phyloP scores from a whole-genome alignment of 192 early-diverging fungal species.

The Umbelopsis vinacea region DNA sequence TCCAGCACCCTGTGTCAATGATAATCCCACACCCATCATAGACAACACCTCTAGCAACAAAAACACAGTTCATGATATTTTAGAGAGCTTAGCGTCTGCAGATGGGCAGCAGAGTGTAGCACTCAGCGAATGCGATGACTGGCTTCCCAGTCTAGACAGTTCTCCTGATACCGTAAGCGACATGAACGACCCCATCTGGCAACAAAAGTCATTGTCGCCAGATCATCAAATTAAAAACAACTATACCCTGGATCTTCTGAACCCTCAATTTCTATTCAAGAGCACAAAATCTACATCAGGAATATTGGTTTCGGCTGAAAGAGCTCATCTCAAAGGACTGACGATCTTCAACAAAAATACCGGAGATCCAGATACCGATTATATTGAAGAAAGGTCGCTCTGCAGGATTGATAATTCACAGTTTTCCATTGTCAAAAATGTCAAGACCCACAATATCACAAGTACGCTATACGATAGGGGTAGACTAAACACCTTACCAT shows the following conservation, averaged over 20 bases:
- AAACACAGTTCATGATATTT: neutral
- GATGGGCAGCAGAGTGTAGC: constrained; percentile 10
- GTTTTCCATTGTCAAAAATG: constrained; percentile 41
- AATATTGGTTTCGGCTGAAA: constrained; percentile 54
- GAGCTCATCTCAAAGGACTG: constrained; percentile 55
- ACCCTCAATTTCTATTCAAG: constrained; percentile 68
- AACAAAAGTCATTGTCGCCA: neutral
- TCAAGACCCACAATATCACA: neutral
- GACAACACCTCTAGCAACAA: neutral
- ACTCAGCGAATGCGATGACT: constrained; percentile 13
- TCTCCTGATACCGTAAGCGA: constrained; percentile 15
- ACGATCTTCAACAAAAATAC: constrained; percentile 47
- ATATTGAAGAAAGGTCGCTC: constrained; percentile 58
- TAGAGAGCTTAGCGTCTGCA: neutral
- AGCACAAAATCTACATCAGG: constrained; percentile 46
- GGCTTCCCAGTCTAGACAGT: neutral
- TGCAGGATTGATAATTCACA: constrained; percentile 61
- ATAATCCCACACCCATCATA: neutral
- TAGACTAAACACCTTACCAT: neutral
- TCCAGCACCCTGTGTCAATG: neutral
- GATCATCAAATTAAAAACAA: constrained; percentile 32
- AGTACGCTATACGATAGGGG: neutral
- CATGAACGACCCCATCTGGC: constrained; percentile 6
- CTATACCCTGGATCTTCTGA: constrained; percentile 58
- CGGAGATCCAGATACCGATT: constrained; percentile 30